Evolutionary conservation across 176 grass and related monocot genomes (phyloP), one percentile per base, ranked within the genome.

Genomic region (Ananas comosus): DNA sequence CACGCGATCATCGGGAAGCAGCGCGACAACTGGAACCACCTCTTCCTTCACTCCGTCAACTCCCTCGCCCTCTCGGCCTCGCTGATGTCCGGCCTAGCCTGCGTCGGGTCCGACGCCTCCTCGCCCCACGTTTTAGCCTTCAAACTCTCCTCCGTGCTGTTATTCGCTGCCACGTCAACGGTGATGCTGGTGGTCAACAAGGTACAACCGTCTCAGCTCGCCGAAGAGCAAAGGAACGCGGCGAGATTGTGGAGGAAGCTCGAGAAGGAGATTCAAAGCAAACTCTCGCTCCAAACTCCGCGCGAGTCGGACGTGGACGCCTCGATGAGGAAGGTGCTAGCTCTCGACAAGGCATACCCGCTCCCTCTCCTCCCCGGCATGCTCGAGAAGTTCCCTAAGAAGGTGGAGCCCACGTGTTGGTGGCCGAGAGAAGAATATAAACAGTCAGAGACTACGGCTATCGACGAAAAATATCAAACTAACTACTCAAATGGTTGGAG

Each of bases 11-110:
- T 91, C 51, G 88, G 84, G 0, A 2, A 18, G 19, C 88, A 87
- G 81, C n/a, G 81, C 11, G 79, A 91, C 22, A 82, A 82, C 81
- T 91, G 88, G 88, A 91, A 91, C 78, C 88, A 84, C 71, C 88
- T 87, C 50, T 74, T 91, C 57, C 81, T 86, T 47, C 81, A 81
- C 68, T 79, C 88, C 51, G 74, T 73, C 78, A 91, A 91, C 75
- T 73, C 81, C 47, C 72, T 91, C 48, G 12, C 70, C 13, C 84
- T 91, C 51, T 9, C 81, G 1, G 88, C 78, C 1, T 79, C 84
- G 42, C 7, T 67, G 16, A 73, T 84, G 81, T 68, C 81, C 1
- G 81, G 77, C 49, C 61, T 91, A 13, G 74, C 84, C 2, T 79
- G 84, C 3, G 10, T 68, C 9, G 7, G 25, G 2, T 1, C 12